Base-by-base conservation (phyloP, 495 filamentous ascomycete species). In the Penicillium malachiteum region DNA sequence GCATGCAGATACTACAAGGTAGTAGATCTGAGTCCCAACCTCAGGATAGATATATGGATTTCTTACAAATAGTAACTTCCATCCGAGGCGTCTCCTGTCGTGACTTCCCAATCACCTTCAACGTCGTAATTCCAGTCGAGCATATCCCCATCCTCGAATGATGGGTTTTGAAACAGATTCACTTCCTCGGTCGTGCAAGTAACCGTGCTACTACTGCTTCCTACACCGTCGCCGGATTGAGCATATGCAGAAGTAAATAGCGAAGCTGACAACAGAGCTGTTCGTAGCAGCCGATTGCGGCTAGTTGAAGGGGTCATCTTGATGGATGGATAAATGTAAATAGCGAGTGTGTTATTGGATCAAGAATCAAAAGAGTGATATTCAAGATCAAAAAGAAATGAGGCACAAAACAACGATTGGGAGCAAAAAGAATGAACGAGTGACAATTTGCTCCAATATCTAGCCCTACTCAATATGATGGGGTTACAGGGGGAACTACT, bases 231-330 rank as follows among this genome's bases (percentile, higher is more conserved):
- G 21, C 21, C 21, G 21, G 21, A 26, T 26, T 26, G 21, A 26
- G 46, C 46, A 37, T 37, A 49, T 49, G 5, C 33, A 16, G 46
- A 38, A 32, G n/a, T 38, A 38, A 49, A 17, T 8, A 49, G 46
- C 17, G 46, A 49, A 13, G 46, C 34, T 8, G 46, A 49, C 31
- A 49, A 18, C 11, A 49, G 46, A 31, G 18, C 5, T 34, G 46
- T 26, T 14, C 46, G 17, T 13, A 46, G 14, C 0, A 46, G 7
- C 21, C 21, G 21, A 26, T 26, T 4, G 26, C 13, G 21, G 26
- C 13, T 46, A 12, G 26, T 31, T 7, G 21, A n/a, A 5, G 26
- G 43, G 12, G 31, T 17, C 39, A 41, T 32, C 26, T 32, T 14
- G 21, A 3, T 7, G 31, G 43, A 32, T 46, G 43, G 11, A 26